Conservation (phyloP, 1,284 basidiomycete species). For the Serendipita sp. region DNA sequence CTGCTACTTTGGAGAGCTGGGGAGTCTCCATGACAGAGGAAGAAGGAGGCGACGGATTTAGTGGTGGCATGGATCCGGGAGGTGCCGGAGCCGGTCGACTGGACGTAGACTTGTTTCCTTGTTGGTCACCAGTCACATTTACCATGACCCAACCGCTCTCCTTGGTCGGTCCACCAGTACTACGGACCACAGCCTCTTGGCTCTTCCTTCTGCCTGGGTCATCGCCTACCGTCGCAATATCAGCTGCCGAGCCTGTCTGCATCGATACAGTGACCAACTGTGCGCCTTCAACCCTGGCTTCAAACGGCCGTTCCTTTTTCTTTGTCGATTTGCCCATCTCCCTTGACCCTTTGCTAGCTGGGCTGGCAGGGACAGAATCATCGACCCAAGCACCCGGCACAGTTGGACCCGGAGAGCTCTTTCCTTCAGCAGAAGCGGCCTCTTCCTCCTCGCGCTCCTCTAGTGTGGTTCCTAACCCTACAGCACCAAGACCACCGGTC, state of each 20-base stretch:
- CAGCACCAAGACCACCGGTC: background rate
- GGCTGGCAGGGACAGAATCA: background rate
- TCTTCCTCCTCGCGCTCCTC: background rate
- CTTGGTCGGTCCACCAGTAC: background rate
- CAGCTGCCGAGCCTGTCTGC: background rate
- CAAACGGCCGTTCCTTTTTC: background rate
- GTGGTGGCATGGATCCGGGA: background rate
- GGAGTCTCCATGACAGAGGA: background rate
- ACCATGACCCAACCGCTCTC: slow-evolving; percentile 4
- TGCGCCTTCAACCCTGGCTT: background rate
- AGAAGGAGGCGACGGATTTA: background rate
- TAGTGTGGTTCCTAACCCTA: background rate
- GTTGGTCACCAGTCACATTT: background rate
- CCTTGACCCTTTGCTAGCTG: background rate
- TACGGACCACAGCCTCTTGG: background rate
- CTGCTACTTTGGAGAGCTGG: background rate
- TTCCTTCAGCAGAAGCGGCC: background rate
- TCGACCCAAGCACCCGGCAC: background rate
- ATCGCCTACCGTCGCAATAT: background rate
- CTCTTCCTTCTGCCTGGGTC: background rate
- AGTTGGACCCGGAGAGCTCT: background rate
- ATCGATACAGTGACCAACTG: background rate
- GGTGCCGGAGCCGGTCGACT: background rate
- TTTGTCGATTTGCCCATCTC: background rate
- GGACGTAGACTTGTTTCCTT: background rate